Evolutionary conservation across 139 green algal species (phyloP).

Genomic region (Limnomonas spitsbergensis): DNA sequence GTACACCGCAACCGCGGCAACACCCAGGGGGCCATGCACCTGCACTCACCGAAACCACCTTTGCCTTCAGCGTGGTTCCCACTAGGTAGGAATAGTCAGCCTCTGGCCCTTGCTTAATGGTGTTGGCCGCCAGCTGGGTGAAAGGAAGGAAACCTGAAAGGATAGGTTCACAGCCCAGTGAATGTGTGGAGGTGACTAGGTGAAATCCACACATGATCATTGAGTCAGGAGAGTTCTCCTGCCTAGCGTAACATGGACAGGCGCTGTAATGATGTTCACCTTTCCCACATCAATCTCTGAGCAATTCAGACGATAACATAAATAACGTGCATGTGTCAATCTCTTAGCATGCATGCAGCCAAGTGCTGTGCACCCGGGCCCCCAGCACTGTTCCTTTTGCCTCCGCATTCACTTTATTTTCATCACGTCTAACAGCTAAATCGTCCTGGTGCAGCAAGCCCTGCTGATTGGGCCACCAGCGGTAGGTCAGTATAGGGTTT

Average conservation of each 20-base stretch:
- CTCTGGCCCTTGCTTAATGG: slow-evolving; percentile 4
- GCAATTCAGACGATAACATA: neutral
- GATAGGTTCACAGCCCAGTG: neutral
- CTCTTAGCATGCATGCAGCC: too few species aligned
- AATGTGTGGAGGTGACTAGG: neutral
- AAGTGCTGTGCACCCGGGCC: too few species aligned
- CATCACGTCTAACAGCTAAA: too few species aligned
- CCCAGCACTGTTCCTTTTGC: too few species aligned
- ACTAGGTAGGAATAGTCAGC: slow-evolving; percentile 20
- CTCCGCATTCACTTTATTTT: too few species aligned
- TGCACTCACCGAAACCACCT: slow-evolving; percentile 20
- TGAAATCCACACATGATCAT: too few species aligned
- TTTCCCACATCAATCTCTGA: neutral
- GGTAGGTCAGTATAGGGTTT: too few species aligned
- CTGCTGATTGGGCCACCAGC: too few species aligned
- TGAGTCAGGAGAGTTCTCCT: too few species aligned
- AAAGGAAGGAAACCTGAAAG: slow-evolving; percentile 30
- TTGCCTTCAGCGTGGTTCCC: slow-evolving; percentile 10
- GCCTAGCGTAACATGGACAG: neutral
- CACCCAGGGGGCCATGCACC: neutral
- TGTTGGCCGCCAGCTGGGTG: slow-evolving; percentile 20
- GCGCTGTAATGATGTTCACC: neutral
- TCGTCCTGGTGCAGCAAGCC: too few species aligned
- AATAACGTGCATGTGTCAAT: too few species aligned
- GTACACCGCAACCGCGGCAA: too few species aligned